Conservation (phyloP, 768 basidiomycete species). For the Pisolithus tinctorius region DNA sequence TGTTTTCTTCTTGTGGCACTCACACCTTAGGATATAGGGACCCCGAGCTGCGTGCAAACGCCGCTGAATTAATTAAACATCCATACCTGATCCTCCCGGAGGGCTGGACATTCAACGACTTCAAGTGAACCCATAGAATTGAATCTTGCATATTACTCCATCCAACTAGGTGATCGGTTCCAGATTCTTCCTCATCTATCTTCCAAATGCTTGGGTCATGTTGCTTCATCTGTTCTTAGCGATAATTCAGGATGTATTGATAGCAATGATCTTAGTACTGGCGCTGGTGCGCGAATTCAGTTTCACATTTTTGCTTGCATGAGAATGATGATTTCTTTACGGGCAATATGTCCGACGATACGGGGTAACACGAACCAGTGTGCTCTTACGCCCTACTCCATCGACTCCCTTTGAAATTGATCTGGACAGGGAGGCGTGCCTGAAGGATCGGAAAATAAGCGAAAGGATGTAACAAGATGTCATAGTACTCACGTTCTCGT, state of each 20-base stretch:
- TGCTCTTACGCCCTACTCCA: constrained; percentile 56
- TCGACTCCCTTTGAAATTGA: constrained; percentile 58
- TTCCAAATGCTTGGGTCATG: constrained; percentile 1
- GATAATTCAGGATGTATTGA: constrained; percentile 23
- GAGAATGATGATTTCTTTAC: neutral
- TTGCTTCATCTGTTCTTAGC: constrained; percentile 28
- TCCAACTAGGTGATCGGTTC: constrained; percentile 23
- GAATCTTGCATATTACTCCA: constrained; percentile 9
- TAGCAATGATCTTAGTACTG: constrained; percentile 20
- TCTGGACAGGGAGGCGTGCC: constrained; percentile 59
- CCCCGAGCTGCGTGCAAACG: constrained; percentile 76
- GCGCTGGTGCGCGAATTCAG: constrained; percentile 23
- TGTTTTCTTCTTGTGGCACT: neutral
- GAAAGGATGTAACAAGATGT: too few species aligned
- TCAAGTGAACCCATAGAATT: constrained; percentile 19
- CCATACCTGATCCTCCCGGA: constrained; percentile 66
- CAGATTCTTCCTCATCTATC: constrained; percentile 18
- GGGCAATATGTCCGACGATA: neutral
- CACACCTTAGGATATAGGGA: constrained; percentile 40
- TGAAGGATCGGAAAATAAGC: constrained; percentile 18
- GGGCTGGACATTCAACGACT: constrained; percentile 69
- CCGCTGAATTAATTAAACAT: constrained; percentile 73
- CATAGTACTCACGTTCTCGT: constrained; percentile 63
- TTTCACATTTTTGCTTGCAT: neutral
- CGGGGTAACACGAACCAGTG: neutral